Evolutionary conservation across 371 early-diverging fungal genomes (phyloP).

Genomic region (Dinochytrium kinnereticum): DNA sequence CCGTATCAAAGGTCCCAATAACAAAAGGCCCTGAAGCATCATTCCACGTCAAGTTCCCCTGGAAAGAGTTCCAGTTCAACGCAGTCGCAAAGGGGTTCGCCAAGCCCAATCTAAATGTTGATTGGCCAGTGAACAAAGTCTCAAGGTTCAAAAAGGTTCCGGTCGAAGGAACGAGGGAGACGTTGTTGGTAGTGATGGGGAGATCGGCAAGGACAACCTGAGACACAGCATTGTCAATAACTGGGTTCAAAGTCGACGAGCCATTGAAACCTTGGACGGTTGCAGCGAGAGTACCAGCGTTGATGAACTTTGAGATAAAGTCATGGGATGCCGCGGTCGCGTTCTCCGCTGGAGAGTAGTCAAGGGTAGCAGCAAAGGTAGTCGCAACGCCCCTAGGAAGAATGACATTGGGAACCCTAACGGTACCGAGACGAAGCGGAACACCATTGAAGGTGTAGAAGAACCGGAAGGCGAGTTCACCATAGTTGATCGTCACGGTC

Average conservation of each 20-base stretch:
- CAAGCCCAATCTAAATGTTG: not conserved
- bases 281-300: not conserved
- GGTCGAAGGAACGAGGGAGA: not conserved
- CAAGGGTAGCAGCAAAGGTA: not conserved
- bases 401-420: not conserved
- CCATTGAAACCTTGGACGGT: not conserved
- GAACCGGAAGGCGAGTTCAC: not conserved
- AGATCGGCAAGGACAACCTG: not conserved
- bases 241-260: not conserved
- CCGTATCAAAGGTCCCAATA: not conserved
- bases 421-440: not conserved
- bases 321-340: not conserved
- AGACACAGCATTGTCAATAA: not conserved
- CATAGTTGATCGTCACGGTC: constrained; percentile 5
- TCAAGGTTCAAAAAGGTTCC: not conserved
- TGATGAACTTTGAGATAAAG: not conserved
- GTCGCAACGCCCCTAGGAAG: not conserved
- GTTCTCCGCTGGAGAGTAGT: not conserved
- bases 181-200: not conserved
- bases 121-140: not conserved
- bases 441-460: not conserved
- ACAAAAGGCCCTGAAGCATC: not conserved
- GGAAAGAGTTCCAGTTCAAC: not conserved
- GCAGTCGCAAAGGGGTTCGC: not conserved
- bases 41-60: not conserved